A percentile compares a stretch with the other conserved stretches of the same genome.
phyloP scores from a whole-genome alignment of 257 asterid species.

The Leptodermis oblonga region DNA sequence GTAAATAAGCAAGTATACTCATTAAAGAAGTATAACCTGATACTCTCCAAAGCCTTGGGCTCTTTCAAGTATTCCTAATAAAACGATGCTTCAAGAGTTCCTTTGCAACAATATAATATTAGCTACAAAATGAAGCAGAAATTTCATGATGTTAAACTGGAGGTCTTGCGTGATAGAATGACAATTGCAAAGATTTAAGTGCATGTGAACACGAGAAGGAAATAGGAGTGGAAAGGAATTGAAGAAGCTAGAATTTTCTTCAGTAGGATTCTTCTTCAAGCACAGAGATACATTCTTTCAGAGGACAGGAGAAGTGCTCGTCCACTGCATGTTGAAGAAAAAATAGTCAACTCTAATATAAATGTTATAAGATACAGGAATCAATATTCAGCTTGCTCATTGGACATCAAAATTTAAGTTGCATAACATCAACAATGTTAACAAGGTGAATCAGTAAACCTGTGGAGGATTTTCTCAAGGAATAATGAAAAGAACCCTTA shows the following conservation, averaged over 20 bases:
- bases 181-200: not conserved
- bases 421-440: slow-evolving; percentile 14
- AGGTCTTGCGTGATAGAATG: not conserved
- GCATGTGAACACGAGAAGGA: slow-evolving; percentile 1
- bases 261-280: slow-evolving; percentile 87
- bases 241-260: slow-evolving; percentile 50
- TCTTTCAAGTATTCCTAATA: slow-evolving; percentile 81
- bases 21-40: slow-evolving; percentile 47
- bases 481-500: slow-evolving; percentile 98
- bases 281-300: slow-evolving; percentile 88
- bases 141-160: not conserved
- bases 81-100: slow-evolving; percentile 93
- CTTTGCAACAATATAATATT: slow-evolving; percentile 42
- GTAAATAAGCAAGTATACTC: not conserved
- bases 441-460: slow-evolving; percentile 37
- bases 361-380: not conserved
- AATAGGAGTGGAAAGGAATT: slow-evolving; percentile 10
- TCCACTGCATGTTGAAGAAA: slow-evolving; percentile 62
- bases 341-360: slow-evolving; percentile 20
- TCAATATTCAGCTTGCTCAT: slow-evolving; percentile 1
- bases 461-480: slow-evolving; percentile 99
- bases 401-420: not conserved
- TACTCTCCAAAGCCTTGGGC: slow-evolving; percentile 94
- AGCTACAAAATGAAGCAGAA: slow-evolving; percentile 1
- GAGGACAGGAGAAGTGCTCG: slow-evolving; percentile 96